Base-by-base conservation (phyloP, 139 green algal species). In the Chlorella sorokiniana region DNA sequence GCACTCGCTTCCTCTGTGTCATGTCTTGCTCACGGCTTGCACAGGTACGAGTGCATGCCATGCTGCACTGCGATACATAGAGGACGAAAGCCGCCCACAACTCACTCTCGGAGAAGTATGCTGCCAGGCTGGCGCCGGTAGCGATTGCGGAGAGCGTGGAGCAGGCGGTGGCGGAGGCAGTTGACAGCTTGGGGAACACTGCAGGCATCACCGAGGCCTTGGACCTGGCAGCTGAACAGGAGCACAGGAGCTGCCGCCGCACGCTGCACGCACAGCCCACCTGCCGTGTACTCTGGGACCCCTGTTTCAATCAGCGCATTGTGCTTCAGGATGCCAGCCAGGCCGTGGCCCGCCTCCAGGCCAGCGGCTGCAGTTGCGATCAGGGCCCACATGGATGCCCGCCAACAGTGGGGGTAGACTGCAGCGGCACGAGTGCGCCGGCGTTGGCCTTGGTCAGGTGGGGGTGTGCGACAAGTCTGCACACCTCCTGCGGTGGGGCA, bases 71-170 rank as follows among this genome's bases (percentile, higher is more conserved):
- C 16, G 14, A 59, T 11, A 11, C 56, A 65, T 65, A 16, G 6
- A 65, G 29, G 56, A 16, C 56, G 56, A 16, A 33, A n/a, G 29
- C 18, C n/a, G 56, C 56, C n/a, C 18, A 33, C 7, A 33, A 61
- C 69, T 76, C 42, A 65, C 54, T 79, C 73, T 79, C 73, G 0
- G 73, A 69, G 38, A 79, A 79, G 54, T 79, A 79, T 0, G 73
- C 73, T 9, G 73, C 73, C 73, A 79, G 73, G 3, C 31, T 52
- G 52, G 73, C 73, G 25, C 73, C 73, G 18, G 73, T 79, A 54
- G 73, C 73, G 4, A 79, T 27, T 20, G 73, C 73, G 37, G 31
- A 52, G 20, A 79, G 73, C 22, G 73, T 48, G 37, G 73, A 56
- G 73, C 73, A 69, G 25, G 73, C 25, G 37, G 73, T 79, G 51